These are phyloP conservation scores for Centella asiatica DNA, from an alignment of 129 eudicot genomes.

Conservation along the genomic window DNA sequence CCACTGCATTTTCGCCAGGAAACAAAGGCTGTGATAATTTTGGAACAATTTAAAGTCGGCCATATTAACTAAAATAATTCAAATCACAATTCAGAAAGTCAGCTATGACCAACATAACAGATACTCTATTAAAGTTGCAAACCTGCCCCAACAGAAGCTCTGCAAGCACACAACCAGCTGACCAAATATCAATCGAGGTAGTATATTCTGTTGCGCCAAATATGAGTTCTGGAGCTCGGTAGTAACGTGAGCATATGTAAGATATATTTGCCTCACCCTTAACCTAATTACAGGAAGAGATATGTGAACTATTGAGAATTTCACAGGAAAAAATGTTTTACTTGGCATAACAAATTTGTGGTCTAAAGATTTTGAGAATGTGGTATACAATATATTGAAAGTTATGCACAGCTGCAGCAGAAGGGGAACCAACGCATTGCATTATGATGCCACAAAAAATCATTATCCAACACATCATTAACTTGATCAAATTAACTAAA, in stretches of 20 bases:
- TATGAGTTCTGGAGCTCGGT: slow-evolving; percentile 92
- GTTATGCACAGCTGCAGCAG: too few species aligned
- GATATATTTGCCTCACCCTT: slow-evolving; percentile 88
- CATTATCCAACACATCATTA: too few species aligned
- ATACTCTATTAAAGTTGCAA: slow-evolving; percentile 13
- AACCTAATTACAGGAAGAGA: slow-evolving; percentile 37
- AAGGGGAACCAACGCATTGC: too few species aligned
- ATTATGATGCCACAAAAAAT: too few species aligned
- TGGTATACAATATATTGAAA: too few species aligned
- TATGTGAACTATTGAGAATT: not conserved
- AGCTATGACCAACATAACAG: not conserved
- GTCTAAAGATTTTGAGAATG: not conserved
- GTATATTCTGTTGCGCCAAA: slow-evolving; percentile 95
- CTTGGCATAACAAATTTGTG: not conserved
- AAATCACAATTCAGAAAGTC: not conserved
- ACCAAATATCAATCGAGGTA: slow-evolving; percentile 88
- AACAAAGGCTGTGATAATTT: slow-evolving; percentile 58
- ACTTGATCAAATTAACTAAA: too few species aligned
- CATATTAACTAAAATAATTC: not conserved
- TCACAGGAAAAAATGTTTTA: not conserved
- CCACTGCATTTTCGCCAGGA: slow-evolving; percentile 97
- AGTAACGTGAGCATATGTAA: slow-evolving; percentile 87
- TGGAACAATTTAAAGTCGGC: not conserved
- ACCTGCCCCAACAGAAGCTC: slow-evolving; percentile 96
- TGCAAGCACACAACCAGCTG: slow-evolving; percentile 98